Evolutionary conservation across 2,329 filamentous ascomycete species (phyloP).

Genomic region (Paecilomyces variotii): DNA sequence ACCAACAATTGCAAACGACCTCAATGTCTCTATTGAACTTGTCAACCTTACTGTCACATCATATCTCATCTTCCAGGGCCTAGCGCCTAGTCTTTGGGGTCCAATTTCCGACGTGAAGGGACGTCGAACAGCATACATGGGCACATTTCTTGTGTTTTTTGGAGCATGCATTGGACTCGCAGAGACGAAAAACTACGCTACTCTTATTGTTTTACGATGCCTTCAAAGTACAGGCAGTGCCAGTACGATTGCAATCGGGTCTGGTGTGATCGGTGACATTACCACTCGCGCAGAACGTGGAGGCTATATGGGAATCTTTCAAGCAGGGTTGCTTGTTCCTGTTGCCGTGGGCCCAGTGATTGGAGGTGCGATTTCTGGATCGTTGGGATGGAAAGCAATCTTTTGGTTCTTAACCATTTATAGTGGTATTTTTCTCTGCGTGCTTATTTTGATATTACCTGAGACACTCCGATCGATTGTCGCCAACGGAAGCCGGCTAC

Average conservation of each 20-base stretch:
- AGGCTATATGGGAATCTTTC: slow-evolving; percentile 34
- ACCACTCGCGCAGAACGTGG: slow-evolving; percentile 34
- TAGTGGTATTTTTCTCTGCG: slow-evolving; percentile 23
- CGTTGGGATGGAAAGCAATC: slow-evolving; percentile 34
- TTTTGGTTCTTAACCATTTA: slow-evolving; percentile 40
- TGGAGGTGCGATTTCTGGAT: slow-evolving; percentile 30
- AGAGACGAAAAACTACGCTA: slow-evolving; percentile 27
- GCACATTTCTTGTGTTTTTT: slow-evolving; percentile 34
- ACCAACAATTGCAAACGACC: slow-evolving; percentile 31
- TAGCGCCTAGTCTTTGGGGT: slow-evolving; percentile 37
- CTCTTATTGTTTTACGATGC: slow-evolving; percentile 32
- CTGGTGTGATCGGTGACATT: slow-evolving; percentile 37
- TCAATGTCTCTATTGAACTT: slow-evolving; percentile 29
- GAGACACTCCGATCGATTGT: slow-evolving; percentile 33
- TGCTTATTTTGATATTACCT: slow-evolving; percentile 27
- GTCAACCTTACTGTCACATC: slow-evolving; percentile 40
- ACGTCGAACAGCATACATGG: slow-evolving; percentile 31
- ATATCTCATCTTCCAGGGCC: slow-evolving; percentile 39
- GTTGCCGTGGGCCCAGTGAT: slow-evolving; percentile 36
- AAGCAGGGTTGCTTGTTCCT: slow-evolving; percentile 28
- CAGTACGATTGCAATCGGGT: slow-evolving; percentile 37
- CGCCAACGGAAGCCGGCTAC: slow-evolving; percentile 21
- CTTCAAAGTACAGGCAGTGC: slow-evolving; percentile 38
- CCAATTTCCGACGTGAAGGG: slow-evolving; percentile 34
- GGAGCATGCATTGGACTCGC: slow-evolving; percentile 36